Evolutionary conservation across 305 asterid genomes (phyloP).

Genomic region (Fraxinus greggii): DNA sequence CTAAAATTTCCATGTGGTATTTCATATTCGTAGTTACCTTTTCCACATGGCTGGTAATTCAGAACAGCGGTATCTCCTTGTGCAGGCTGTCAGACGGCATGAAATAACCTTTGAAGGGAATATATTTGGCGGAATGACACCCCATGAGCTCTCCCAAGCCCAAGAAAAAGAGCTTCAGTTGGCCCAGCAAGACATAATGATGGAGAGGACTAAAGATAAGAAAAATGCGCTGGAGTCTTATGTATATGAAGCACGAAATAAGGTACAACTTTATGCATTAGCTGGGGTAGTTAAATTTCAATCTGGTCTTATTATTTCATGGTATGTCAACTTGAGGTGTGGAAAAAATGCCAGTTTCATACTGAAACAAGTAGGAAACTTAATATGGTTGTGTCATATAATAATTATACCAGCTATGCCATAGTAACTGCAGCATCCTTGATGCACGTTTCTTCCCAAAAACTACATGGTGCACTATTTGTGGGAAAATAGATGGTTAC

Average conservation of each 20-base stretch:
- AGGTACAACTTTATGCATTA: slow-evolving; percentile 45
- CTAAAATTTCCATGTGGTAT: not conserved
- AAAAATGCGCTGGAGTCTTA: slow-evolving; percentile 92
- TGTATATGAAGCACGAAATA: slow-evolving; percentile 87
- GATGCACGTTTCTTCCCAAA: not conserved
- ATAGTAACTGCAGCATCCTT: not conserved
- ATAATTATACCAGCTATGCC: not conserved
- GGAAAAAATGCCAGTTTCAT: slow-evolving; percentile 8
- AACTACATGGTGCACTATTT: not conserved
- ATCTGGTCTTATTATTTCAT: not conserved
- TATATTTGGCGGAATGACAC: slow-evolving; percentile 62
- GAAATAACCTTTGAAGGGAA: slow-evolving; percentile 59
- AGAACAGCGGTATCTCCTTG: slow-evolving; percentile 13
- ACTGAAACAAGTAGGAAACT: not conserved
- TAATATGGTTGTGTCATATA: not conserved
- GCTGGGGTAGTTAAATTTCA: not conserved
- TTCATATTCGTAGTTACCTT: slow-evolving; percentile 4
- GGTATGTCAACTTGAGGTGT: slow-evolving; percentile 9
- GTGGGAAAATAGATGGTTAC: not conserved
- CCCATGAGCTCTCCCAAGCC: slow-evolving; percentile 59
- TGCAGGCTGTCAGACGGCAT: slow-evolving; percentile 68
- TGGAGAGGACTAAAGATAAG: slow-evolving; percentile 92
- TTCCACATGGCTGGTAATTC: slow-evolving; percentile 12
- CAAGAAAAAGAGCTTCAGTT: slow-evolving; percentile 63
- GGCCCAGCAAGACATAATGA: slow-evolving; percentile 68